Percentiles rank a stretch among this genome's conserved stretches.
Conservation (phyloP, 345 rosid genomes). For the Hibiscus trionum region DNA sequence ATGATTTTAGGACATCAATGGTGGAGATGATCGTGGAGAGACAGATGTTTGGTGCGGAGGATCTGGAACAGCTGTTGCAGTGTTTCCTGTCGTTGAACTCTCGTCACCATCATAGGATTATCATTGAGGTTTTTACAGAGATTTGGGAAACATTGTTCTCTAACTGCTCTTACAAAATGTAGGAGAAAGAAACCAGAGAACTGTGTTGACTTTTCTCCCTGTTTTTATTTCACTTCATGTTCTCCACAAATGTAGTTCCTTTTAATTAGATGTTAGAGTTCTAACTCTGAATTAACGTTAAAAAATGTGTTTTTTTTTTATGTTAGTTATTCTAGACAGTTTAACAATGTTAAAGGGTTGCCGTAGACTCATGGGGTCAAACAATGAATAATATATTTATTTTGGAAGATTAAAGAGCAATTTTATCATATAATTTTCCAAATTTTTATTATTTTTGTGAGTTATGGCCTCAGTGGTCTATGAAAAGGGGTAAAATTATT, state of each 20-base stretch:
- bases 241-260: not conserved
- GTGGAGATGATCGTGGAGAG: conserved; percentile 82
- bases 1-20: conserved; percentile 69
- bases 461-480: too few species aligned
- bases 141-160: conserved; percentile 59
- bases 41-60: conserved; percentile 50
- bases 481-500: too few species aligned
- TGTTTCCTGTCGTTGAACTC: conserved; percentile 71
- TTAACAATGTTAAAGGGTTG: too few species aligned
- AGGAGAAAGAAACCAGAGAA: not conserved
- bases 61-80: conserved; percentile 58
- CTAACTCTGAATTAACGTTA: conserved; percentile 5
- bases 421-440: too few species aligned
- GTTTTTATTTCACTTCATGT: not conserved
- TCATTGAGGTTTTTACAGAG: conserved; percentile 59
- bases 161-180: conserved; percentile 17
- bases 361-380: too few species aligned
- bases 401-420: too few species aligned
- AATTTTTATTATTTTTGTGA: too few species aligned
- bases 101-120: conserved; percentile 50
- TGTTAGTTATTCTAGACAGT: not conserved
- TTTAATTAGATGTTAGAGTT: not conserved
- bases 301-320: not conserved
- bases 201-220: not conserved
- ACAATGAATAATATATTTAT: too few species aligned